Evolutionary conservation across 2,329 filamentous ascomycete genomes (phyloP).

Genomic region (Pezicula radicicola): DNA sequence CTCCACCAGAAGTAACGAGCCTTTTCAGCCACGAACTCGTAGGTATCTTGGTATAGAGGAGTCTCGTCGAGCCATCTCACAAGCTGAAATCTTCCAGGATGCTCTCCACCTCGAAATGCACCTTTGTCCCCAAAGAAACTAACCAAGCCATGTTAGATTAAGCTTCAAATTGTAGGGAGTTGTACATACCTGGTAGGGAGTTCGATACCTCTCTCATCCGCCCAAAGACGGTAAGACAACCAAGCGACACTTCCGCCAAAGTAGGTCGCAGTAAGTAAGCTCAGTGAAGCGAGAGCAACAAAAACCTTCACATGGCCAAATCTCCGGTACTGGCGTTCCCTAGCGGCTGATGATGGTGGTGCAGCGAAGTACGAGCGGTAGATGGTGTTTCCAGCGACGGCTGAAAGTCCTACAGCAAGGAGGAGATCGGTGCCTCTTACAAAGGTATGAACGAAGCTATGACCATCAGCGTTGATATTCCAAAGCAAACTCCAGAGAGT

Average conservation of each 20-base stretch:
- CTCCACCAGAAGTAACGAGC: slow-evolving; percentile 59
- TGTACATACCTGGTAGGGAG: slow-evolving; percentile 34
- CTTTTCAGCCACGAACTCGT: slow-evolving; percentile 52
- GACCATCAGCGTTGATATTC: background rate
- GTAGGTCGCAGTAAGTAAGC: slow-evolving; percentile 40
- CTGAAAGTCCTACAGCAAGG: slow-evolving; percentile 14
- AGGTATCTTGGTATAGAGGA: slow-evolving; percentile 28
- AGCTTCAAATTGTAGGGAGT: background rate
- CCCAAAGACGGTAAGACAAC: slow-evolving; percentile 49
- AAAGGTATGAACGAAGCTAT: slow-evolving; percentile 15
- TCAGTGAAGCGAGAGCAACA: slow-evolving; percentile 40
- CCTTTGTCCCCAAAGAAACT: slow-evolving; percentile 28
- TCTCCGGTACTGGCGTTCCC: slow-evolving; percentile 27
- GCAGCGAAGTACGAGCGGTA: slow-evolving; percentile 27
- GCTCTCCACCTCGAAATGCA: slow-evolving; percentile 23
- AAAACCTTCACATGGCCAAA: slow-evolving; percentile 34
- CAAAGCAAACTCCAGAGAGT: too few species aligned
- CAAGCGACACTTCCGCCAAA: slow-evolving; percentile 40
- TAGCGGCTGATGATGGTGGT: slow-evolving; percentile 33
- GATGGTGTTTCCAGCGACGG: slow-evolving; percentile 18
- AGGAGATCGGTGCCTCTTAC: slow-evolving; percentile 13
- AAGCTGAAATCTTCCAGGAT: slow-evolving; percentile 25
- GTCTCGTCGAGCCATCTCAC: slow-evolving; percentile 26
- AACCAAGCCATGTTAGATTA: background rate
- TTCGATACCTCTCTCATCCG: slow-evolving; percentile 34